Evolutionary conservation across 2,329 filamentous ascomycete genomes (phyloP), one percentile per base, ranked within the genome.

Genomic region (Pseudogymnoascus sp.): DNA sequence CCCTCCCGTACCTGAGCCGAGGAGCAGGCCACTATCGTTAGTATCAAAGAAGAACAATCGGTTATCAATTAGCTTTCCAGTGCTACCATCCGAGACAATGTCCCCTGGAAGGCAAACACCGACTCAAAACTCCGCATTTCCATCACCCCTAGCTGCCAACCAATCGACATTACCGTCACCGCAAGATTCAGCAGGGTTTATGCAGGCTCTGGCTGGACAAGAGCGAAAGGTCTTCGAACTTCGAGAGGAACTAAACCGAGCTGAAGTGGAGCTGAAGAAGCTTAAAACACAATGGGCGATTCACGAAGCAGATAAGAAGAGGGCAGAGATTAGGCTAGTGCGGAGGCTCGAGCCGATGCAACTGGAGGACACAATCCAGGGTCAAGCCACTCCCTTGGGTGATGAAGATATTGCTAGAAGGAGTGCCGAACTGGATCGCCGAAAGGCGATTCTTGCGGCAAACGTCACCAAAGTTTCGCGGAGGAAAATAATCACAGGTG

Each of bases 141-240:
- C 62, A 62, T 61, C 62, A 39, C 65, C 67, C 6, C 71, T 69
- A 21, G 68, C 69, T 16, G 63, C 67, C 36, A 69, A 72, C 7
- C 64, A 64, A 11, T 36, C 64, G 21, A 63, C 68, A 31, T 39
- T 60, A 18, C 64, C 66, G 12, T 72, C 71, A 4, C 69, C 71
- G 12, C 69, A 67, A 39, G 73, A 74, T 62, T 65, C 71, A 4
- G 69, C 61, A 23, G 69, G 67, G 0, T 90, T 97, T 71, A 86
- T 99, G 68, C 93, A 91, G 66, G 89, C 93, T 64, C 89, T 99
- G 70, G 95, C 95, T 51, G 87, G 91, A 12, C 93, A 97, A 77
- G 95, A 99, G 77, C 84, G 95, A 64, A 87, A 86, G 68, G 93
- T 99, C 1, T 78, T 99, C 64, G 95, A 97, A 76, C 79, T 99